Percentiles rank a stretch among this genome's conserved stretches.
phyloP scores from a whole-genome alignment of 169 alveolate species.

The Plasmodium coatneyi region DNA sequence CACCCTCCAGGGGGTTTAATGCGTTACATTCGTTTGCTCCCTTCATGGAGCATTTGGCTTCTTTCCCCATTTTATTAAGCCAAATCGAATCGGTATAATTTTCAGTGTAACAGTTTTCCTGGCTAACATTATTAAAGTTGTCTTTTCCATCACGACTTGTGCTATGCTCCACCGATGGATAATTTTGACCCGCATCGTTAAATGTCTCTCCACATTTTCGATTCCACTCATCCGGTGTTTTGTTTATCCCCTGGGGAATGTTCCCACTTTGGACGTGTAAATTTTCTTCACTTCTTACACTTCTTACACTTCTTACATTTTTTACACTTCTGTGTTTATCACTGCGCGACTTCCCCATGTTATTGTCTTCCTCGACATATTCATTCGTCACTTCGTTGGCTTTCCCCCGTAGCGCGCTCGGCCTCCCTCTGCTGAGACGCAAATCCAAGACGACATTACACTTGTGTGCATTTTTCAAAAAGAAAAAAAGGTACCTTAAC shows the following conservation, averaged over 20 bases:
- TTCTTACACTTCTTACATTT: neutral
- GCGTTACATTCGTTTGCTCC: neutral
- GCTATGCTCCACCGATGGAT: neutral
- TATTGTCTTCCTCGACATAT: neutral
- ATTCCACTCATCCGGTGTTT: neutral
- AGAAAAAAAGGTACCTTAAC: slow-evolving; percentile 42
- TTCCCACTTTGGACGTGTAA: neutral
- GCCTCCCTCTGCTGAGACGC: neutral
- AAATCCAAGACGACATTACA: slow-evolving; percentile 45
- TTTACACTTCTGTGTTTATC: neutral
- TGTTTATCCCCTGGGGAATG: neutral
- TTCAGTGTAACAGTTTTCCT: neutral
- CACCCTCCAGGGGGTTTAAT: neutral
- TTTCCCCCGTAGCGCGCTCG: neutral
- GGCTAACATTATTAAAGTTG: neutral
- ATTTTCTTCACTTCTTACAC: neutral
- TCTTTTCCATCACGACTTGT: neutral
- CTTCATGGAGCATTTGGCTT: neutral
- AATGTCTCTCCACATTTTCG: neutral
- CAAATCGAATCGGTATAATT: neutral
- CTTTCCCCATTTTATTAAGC: neutral
- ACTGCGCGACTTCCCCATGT: neutral
- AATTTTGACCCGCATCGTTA: neutral
- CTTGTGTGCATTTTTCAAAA: slow-evolving; percentile 62
- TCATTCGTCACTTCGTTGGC: neutral